Evolutionary conservation across 305 asterid species (phyloP), one percentile per base, ranked within the genome.

Genomic region (Plantago lanceolata): DNA sequence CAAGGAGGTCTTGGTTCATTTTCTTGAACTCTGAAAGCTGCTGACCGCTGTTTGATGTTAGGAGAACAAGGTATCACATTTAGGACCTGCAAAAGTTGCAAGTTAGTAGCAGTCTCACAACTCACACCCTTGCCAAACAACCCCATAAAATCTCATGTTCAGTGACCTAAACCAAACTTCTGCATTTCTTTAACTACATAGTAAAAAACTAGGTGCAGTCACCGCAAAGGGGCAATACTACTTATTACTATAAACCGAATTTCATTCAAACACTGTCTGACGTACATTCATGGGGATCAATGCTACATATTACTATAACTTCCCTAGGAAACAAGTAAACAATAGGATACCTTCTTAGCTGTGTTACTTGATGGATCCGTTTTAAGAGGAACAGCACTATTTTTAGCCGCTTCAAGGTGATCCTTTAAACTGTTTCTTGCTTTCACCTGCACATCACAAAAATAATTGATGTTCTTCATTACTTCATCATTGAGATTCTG

Each of bases 1-100:
- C 97, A 83, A 12, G 79, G 88, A 21, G 88, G 92, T 55, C 83
- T 80, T 56, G 73, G 61, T 44, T 65, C 74, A 48, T 63, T 72
- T 35, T 69, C 80, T 33, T 75, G 81, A 52, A 68, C 75, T 79
- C 71, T 82, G 45, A 77, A 63, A 37, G 75, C 70, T 50, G 65
- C 74, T 69, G 45, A 40, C 15, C 80, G 74, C 63, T 75, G 81
- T 68, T 68, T 71, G 0, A 63, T 43, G 74, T 81, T 77, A 3
- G 78, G 79, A 2, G 71, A 73, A 62, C 53, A 61, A 19, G 73
- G 70, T 61, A 62, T 72, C 6, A 21, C 69, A 37, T 56, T 47
- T 26, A 82, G 73, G 61, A 68, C 56, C 94, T 89, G 78, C 81
- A 67, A 6, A 17, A 52, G 50, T 20, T 52, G 18, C 17, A 54